These are phyloP conservation scores for Omphalotus olearius DNA, from an alignment of 1,284 basidiomycete genomes.

Conservation along the genomic window DNA sequence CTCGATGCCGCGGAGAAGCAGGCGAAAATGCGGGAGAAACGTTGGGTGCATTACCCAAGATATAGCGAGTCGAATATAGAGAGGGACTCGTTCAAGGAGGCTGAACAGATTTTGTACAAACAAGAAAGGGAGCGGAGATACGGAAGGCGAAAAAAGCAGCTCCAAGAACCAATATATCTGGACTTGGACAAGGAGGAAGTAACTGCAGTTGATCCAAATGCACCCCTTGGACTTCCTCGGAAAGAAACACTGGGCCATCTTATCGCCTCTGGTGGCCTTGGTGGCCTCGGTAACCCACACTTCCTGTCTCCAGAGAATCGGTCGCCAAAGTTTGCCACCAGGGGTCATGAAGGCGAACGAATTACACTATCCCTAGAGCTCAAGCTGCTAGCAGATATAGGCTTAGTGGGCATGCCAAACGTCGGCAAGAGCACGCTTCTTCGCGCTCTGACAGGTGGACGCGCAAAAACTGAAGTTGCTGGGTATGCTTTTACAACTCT, in stretches of 20 bases:
- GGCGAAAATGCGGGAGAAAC: conserved; percentile 57
- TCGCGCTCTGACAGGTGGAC: conserved; percentile 81
- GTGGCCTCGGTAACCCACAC: conserved; percentile 89
- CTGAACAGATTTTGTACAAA: conserved; percentile 58
- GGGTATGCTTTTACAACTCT: conserved; percentile 94
- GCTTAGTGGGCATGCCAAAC: conserved; percentile 95
- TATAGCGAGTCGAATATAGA: conserved; percentile 58
- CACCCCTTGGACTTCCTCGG: conserved; percentile 65
- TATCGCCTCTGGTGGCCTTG: conserved; percentile 75
- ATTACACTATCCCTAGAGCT: conserved; percentile 89
- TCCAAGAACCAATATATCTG: conserved; percentile 44
- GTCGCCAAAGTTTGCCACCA: conserved; percentile 78
- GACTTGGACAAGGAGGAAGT: conserved; percentile 56
- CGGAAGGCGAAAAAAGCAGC: conserved; percentile 37
- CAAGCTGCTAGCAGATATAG: conserved; percentile 92
- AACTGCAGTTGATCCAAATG: conserved; percentile 44
- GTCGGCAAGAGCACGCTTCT: conserved; percentile 89
- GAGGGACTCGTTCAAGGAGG: conserved; percentile 70
- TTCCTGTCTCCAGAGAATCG: conserved; percentile 68
- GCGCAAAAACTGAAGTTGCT: conserved; percentile 85
- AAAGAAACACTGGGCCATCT: conserved; percentile 63
- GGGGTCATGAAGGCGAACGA: conserved; percentile 79
- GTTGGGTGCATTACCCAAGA: conserved; percentile 80
- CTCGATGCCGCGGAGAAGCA: conserved; percentile 44
- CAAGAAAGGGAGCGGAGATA: conserved; percentile 60